Evolutionary conservation across 1,284 basidiomycete genomes (phyloP).

Genomic region (Volvariella volvacea): DNA sequence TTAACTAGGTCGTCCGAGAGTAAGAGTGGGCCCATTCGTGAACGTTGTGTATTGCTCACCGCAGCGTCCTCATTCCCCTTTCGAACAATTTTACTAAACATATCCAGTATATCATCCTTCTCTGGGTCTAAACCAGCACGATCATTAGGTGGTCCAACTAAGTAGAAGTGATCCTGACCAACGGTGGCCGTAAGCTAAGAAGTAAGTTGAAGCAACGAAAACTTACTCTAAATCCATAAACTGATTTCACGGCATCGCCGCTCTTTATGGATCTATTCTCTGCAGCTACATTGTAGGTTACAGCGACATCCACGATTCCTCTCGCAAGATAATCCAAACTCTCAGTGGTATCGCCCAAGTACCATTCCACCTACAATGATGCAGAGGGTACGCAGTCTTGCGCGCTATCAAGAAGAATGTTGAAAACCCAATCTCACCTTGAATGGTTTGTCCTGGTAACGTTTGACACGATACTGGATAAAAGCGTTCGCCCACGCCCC

Average conservation of each 20-base stretch:
- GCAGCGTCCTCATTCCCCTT: constrained; percentile 27
- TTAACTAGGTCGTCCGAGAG: constrained; percentile 14
- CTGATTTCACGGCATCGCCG: constrained; percentile 21
- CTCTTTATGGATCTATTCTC: constrained; percentile 26
- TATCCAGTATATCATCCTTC: constrained; percentile 27
- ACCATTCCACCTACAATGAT: constrained; percentile 47
- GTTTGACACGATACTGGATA: constrained; percentile 27
- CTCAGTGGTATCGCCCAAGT: constrained; percentile 43
- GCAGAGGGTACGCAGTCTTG: background rate
- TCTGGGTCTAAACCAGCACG: constrained; percentile 23
- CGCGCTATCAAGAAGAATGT: constrained; percentile 1
- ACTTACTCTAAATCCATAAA: constrained; percentile 35
- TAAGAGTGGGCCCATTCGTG: constrained; percentile 15
- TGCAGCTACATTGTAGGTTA: constrained; percentile 44
- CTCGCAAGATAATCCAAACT: constrained; percentile 31
- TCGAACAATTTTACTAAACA: constrained; percentile 37
- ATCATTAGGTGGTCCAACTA: constrained; percentile 27
- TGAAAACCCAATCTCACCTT: constrained; percentile 21
- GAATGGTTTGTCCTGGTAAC: constrained; percentile 24
- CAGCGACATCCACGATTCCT: constrained; percentile 35
- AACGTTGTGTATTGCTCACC: constrained; percentile 14
- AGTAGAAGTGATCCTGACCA: constrained; percentile 34
- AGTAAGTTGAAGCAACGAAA: background rate
- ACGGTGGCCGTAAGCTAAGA: background rate
- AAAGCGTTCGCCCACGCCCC: constrained; percentile 37